phyloP scores from a whole-genome alignment of 2,329 filamentous ascomycete species.

The Paraphoma chrysanthemicola region DNA sequence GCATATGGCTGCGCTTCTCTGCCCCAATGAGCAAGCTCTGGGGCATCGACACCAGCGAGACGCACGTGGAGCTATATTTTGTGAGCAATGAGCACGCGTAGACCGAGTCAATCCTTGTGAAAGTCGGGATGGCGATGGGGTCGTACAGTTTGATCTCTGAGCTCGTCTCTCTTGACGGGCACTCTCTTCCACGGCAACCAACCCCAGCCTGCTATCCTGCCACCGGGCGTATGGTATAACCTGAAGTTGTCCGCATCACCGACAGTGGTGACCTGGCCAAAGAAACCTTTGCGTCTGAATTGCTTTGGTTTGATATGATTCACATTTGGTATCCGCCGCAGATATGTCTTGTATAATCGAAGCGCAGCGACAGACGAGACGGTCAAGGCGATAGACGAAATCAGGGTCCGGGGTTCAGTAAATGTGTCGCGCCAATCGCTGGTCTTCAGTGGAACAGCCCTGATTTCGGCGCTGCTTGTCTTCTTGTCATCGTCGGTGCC shows the following conservation, averaged over 20 bases:
- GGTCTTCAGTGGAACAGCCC: conserved; percentile 47
- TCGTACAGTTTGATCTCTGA: conserved; percentile 78
- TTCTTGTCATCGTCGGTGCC: conserved; percentile 40
- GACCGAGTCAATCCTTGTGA: background rate
- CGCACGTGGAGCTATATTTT: conserved; percentile 77
- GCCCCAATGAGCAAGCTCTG: conserved; percentile 92
- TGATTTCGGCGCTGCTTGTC: conserved; percentile 50
- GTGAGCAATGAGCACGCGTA: conserved; percentile 16
- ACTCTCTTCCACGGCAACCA: conserved; percentile 78
- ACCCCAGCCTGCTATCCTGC: conserved; percentile 86
- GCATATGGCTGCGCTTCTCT: conserved; percentile 83
- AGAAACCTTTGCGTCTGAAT: conserved; percentile 77
- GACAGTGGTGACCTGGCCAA: conserved; percentile 89
- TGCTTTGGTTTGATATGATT: conserved; percentile 75
- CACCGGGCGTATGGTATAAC: conserved; percentile 93
- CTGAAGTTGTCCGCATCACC: conserved; percentile 97
- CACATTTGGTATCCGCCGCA: conserved; percentile 83
- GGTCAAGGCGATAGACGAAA: conserved; percentile 63
- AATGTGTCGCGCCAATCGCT: conserved; percentile 61
- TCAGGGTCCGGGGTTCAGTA: conserved; percentile 61
- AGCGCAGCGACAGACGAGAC: conserved; percentile 62
- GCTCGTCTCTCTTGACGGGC: conserved; percentile 70
- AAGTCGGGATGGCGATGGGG: background rate
- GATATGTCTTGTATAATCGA: conserved; percentile 71
- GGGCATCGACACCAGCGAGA: conserved; percentile 90